Base-by-base conservation (phyloP, 176 grass and related monocot species). In the Avena atlantica region DNA sequence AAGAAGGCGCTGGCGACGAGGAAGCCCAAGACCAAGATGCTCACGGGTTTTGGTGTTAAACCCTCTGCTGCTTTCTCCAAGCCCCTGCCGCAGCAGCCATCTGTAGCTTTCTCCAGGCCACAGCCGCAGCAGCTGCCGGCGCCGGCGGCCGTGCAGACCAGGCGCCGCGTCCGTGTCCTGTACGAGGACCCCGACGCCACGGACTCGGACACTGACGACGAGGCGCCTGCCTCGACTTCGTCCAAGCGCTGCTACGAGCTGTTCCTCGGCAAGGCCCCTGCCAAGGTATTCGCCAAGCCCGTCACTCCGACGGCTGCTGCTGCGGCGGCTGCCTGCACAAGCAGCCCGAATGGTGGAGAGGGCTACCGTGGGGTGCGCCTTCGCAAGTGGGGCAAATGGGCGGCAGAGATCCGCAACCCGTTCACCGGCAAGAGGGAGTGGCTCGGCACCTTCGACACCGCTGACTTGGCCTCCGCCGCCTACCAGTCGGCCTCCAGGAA, bases 351-450 rank as follows among this genome's bases (percentile, higher is more conserved):
- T 23, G 84, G 76, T 23, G 88, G 78, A 1, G 78, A 79, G 69
- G 85, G 52, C 82, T 90, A 92, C 76, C 93, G 92, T 31, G 95
- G 93, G 0, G 93, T 97, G 31, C 87, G 95, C 44, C 95, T 89
- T 36, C 89, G 93, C 14, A 95, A 93, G 87, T 98, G 95, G 95
- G 95, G 95, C 65, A 98, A 93, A 20, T 98, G 95, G 95, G 95
- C 95, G 3, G 91, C 95, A 1, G 95, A 98, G 89, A 98, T 98
- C 83, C 95, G 95, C 83, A 93, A 98, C 91, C 93, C 93, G 0
- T 93, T 93, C 82, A 88, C 85, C 34, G 89, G 93, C 64, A 85
- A 85, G 42, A 94, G 95, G 70, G 77, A 90, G 69, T 98, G 95
- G 95, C 93, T 98, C 9, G 95, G 95, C 91, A 98, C 95, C 85